Conservation (phyloP, 2,329 filamentous ascomycete genomes). For the Gremmenia infestans region DNA sequence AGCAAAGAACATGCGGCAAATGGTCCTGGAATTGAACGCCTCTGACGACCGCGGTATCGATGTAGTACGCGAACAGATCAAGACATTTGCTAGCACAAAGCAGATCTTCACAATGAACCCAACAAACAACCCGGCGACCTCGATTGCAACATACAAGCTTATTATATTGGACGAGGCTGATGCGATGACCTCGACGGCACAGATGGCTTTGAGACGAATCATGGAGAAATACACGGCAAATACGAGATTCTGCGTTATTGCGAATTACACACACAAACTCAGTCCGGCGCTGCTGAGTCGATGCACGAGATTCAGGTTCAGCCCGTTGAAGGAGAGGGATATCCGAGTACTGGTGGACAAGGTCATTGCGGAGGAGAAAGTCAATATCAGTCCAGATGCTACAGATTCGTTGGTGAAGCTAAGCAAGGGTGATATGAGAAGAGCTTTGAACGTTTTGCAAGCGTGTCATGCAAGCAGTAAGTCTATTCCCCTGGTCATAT, state of each 20-base stretch:
- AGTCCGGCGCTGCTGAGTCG: conserved; percentile 87
- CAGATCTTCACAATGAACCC: conserved; percentile 81
- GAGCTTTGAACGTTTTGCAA: conserved; percentile 91
- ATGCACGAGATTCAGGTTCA: conserved; percentile 94
- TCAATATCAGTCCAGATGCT: conserved; percentile 78
- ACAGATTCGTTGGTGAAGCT: conserved; percentile 78
- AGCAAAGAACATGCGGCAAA: conserved; percentile 86
- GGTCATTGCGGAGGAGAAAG: conserved; percentile 80
- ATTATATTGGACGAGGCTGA: conserved; percentile 99
- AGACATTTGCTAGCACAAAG: conserved; percentile 96
- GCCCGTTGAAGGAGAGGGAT: conserved; percentile 82
- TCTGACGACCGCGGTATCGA: conserved; percentile 97
- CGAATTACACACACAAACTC: conserved; percentile 98
- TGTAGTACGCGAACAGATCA: conserved; percentile 97
- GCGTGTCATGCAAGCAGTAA: conserved; percentile 91
- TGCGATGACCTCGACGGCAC: conserved; percentile 97
- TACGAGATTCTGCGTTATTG: conserved; percentile 96
- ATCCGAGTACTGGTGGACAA: conserved; percentile 82
- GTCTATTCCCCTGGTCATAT: conserved; percentile 19
- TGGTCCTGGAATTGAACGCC: conserved; percentile 97
- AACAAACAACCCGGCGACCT: conserved; percentile 40
- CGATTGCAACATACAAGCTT: conserved; percentile 78
- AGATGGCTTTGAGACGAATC: conserved; percentile 93
- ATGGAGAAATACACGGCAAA: conserved; percentile 99
- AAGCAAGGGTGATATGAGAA: conserved; percentile 93